These are phyloP conservation scores for Rhexocercosporidium sp. DNA, from an alignment of 2,329 filamentous ascomycete species.

Conservation along the genomic window DNA sequence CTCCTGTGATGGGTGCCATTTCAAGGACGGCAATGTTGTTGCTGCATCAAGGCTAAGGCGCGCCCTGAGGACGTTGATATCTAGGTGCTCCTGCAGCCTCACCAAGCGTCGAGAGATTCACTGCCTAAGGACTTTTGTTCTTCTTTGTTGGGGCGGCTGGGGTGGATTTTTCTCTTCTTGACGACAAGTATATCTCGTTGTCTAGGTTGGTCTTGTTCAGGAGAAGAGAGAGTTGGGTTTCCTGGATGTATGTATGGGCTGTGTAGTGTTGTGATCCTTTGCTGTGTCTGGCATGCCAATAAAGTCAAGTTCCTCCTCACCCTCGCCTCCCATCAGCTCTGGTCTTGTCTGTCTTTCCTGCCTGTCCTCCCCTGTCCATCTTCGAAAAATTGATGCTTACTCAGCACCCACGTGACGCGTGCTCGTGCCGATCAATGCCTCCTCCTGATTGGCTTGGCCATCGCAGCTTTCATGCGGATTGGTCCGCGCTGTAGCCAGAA, in stretches of 20 bases:
- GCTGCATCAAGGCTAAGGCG: constrained; percentile 17
- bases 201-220: no score
- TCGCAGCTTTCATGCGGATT: neutral
- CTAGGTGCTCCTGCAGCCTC: neutral
- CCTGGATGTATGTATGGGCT: neutral
- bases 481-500: constrained; percentile 13
- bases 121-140: neutral
- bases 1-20: constrained; percentile 52
- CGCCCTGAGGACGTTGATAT: constrained; percentile 12
- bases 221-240: neutral
- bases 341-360: no score
- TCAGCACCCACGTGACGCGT: neutral
- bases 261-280: neutral
- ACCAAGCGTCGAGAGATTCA: neutral
- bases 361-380: no score
- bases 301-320: no score
- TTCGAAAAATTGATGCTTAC: neutral
- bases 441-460: neutral
- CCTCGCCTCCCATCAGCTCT: no score
- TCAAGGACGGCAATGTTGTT: constrained; percentile 42
- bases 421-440: neutral
- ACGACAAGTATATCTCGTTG: no score
- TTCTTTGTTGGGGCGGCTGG: neutral
- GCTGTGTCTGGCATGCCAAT: neutral
- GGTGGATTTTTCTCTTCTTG: no score